phyloP scores from a whole-genome alignment of 345 rosid genomes.

The Arabis hirsuta region DNA sequence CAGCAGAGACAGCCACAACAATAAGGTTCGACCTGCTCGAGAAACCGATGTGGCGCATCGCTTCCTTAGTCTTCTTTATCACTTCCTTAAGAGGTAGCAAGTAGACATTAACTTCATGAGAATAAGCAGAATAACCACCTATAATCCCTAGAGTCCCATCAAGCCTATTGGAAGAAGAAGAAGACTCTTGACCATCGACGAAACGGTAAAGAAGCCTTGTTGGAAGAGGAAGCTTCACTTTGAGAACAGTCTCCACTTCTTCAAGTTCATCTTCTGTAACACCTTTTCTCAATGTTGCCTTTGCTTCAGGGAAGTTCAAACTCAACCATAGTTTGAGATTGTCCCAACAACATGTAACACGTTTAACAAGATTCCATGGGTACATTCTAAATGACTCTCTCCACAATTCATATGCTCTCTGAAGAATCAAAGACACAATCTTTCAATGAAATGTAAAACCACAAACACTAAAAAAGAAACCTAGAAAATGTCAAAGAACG shows the following conservation, averaged over 20 bases:
- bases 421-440: not conserved
- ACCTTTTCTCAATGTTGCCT: slow-evolving; percentile 70
- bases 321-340: slow-evolving; percentile 63
- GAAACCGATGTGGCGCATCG: slow-evolving; percentile 38
- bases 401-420: slow-evolving; percentile 76
- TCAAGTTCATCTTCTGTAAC: slow-evolving; percentile 71
- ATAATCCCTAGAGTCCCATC: slow-evolving; percentile 60
- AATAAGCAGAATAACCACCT: slow-evolving; percentile 71
- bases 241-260: slow-evolving; percentile 53
- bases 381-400: slow-evolving; percentile 73
- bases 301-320: slow-evolving; percentile 72
- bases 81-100: slow-evolving; percentile 61
- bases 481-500: slow-evolving; percentile 1
- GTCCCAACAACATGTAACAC: slow-evolving; percentile 82
- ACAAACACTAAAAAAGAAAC: slow-evolving; percentile 10
- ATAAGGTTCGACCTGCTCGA: slow-evolving; percentile 44
- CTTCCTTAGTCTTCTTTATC: slow-evolving; percentile 50
- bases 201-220: slow-evolving; percentile 84
- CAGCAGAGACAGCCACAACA: slow-evolving; percentile 63
- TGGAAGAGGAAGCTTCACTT: slow-evolving; percentile 74
- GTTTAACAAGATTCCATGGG: slow-evolving; percentile 78
- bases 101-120: slow-evolving; percentile 66
- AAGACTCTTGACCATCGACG: slow-evolving; percentile 71
- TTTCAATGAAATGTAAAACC: not conserved
- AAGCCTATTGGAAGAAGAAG: not conserved